Evolutionary conservation across 1,139 yeast genomes (phyloP).

Genomic region (Yamadazyma jaroonii): DNA sequence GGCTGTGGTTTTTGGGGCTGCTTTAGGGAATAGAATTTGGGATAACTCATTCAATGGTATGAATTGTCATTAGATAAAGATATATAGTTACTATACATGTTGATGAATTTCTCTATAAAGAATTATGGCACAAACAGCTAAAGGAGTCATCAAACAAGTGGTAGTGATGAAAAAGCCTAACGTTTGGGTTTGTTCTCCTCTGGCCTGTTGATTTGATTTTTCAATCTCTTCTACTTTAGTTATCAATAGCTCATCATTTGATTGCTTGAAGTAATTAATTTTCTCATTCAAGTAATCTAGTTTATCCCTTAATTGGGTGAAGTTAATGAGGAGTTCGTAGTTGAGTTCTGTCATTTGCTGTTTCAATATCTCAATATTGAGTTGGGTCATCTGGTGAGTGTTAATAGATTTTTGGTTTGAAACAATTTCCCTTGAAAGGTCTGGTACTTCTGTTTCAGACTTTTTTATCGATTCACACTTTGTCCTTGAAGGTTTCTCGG

Average conservation of each 20-base stretch:
- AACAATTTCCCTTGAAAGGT: too few relatives aligned
- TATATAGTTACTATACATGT: too few relatives aligned
- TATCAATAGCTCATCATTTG: not conserved
- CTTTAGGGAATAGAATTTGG: conserved; percentile 64
- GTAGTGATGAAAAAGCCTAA: not conserved
- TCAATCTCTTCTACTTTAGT: not conserved
- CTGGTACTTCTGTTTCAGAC: too few relatives aligned
- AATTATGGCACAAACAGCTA: not conserved
- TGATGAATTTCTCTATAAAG: not conserved
- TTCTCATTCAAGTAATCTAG: conserved; percentile 9
- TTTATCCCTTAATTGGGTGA: conserved; percentile 6
- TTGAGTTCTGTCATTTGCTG: conserved; percentile 1
- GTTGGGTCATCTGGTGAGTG: not conserved
- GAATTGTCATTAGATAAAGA: conserved; percentile 45
- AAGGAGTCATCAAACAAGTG: not conserved
- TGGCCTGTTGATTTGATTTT: not conserved
- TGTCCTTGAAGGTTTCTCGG: not conserved
- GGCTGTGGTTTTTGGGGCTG: conserved; percentile 69
- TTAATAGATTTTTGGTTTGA: too few relatives aligned
- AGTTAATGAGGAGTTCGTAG: not conserved
- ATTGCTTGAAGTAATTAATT: conserved; percentile 4
- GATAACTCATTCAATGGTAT: conserved; percentile 22
- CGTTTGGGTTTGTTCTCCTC: too few relatives aligned
- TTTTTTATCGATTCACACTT: too few relatives aligned
- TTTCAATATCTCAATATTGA: not conserved